Evolutionary conservation across 257 asterid species (phyloP), one percentile per base, ranked within the genome.

Genomic region (Solanum dulcamara): DNA sequence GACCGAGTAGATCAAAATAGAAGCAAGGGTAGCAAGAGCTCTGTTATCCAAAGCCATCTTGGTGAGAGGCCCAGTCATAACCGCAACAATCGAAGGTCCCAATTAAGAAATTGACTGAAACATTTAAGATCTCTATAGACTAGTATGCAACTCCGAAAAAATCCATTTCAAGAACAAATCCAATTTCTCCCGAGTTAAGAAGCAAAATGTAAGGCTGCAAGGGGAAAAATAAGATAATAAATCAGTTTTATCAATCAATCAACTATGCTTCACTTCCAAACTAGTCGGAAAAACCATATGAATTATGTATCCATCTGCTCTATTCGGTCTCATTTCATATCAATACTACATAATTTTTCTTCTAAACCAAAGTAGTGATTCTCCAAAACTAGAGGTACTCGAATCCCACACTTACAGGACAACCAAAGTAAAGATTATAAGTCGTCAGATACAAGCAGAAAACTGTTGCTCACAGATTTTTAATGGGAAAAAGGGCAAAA

Each of bases 1-100:
- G 84, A 93, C 90, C 66, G 93, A 86, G 90, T 92, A 90, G 81
- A 88, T 20, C 53, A 91, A 72, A 68, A 88, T 85, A 80, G 38
- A 72, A 42, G 86, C 64, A 80, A 87, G 86, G 89, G 86, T 85
- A 83, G 80, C 20, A 79, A 84, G 75, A 62, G 85, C 91, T 85
- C 86, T 62, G 42, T 55, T 55, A 67, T 81, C 67, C 67, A 83
- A 79, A 66, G 80, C 80, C 93, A 89, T 90, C 55, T 84, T 85
- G 67, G 50, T 67, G 33, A 53, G 51, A 57, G 80, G 38, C 81
- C 68, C 70, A 67, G 88, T 86, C 88, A 89, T 57, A 46, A 50
- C n/a, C 62, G 81, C 79, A 28, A 44, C 83, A 71, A 68, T 64
- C 10, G 62, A 83, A 22, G 55, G 28, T 28, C 60, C 83, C 50